Base-by-base conservation (phyloP, 805 yeast species). In the Blastobotrys muscicola region DNA sequence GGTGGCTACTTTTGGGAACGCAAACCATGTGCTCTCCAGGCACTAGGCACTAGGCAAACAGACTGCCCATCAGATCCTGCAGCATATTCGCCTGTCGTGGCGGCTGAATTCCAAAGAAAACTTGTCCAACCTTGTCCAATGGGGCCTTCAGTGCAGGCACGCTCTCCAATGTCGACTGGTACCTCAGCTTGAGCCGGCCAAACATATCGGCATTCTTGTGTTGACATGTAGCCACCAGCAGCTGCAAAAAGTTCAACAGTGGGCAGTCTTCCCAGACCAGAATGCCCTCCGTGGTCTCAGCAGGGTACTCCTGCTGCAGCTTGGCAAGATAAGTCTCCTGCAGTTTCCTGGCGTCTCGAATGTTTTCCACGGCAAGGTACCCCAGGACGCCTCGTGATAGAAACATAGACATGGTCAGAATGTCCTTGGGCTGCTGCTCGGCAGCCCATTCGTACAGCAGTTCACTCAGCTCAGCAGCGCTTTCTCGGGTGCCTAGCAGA, bases 1-100 rank as follows among this genome's bases (percentile, higher is more conserved):
- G 15, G 29, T 4, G 11, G 31, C n/a, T 20, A 36, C n/a, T 11
- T 29, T n/a, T 30, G 15, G 4, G n/a, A 13, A 12, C 26, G 5
- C 41, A 30, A n/a, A n/a, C n/a, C n/a, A n/a, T n/a, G n/a, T n/a
- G n/a, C n/a, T n/a, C n/a, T n/a, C 3, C 5, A 16, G 8, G 7
- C 15, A 9, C 50, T 48, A 4, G 20, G 15, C 12, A 13, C 13
- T 78, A 74, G 29, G 75, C 74, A 39, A 80, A 59, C 34, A 82
- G 61, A 23, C 82, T 79, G 14, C 82, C 75, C 94, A 92, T 85
- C 70, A 90, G 68, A 52, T 78, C 80, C 60, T 77, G 82, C 50
- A 83, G 60, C 54, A 80, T 61, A 55, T 81, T 80, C 1, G 64
- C 64, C 48, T 72, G 78, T 42, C 69, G 71, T 41, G 68, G 75